A percentile compares a stretch with the other conserved stretches of the same genome.
These are phyloP conservation scores for Termitomyces sp. DNA, from an alignment of 768 basidiomycete species.

Conservation along the genomic window DNA sequence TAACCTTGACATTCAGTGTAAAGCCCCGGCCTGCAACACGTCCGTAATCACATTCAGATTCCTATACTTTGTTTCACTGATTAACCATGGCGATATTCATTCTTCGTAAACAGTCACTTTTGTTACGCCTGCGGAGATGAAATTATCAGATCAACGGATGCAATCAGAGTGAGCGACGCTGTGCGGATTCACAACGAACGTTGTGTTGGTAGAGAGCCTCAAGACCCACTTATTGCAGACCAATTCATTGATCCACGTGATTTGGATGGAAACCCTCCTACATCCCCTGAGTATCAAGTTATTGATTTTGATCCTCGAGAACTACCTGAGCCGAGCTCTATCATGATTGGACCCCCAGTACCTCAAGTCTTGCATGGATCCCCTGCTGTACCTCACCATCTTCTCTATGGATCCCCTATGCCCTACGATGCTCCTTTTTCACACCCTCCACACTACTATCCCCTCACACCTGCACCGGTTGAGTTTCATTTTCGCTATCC, in stretches of 20 bases:
- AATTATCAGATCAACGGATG: slow-evolving; percentile 28
- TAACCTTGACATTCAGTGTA: slow-evolving; percentile 29
- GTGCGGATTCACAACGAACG: not conserved
- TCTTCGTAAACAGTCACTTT: slow-evolving; percentile 32
- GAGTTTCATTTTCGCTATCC: not conserved
- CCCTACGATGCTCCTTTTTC: not conserved
- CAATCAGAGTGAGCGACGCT: not conserved
- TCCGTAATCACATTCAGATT: slow-evolving; percentile 13
- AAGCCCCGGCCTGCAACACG: slow-evolving; percentile 54
- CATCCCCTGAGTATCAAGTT: not conserved
- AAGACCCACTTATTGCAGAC: not conserved
- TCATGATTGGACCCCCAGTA: not conserved
- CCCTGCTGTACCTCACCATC: not conserved
- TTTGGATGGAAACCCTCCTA: not conserved
- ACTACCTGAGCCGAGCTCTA: not conserved
- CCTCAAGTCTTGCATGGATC: not conserved
- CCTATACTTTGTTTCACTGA: not conserved
- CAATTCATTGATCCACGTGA: not conserved
- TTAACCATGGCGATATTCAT: not conserved
- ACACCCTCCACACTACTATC: not conserved
- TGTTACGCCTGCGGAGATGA: slow-evolving; percentile 46
- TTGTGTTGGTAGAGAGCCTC: not conserved
- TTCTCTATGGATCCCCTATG: not conserved
- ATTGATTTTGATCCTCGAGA: too few relatives aligned
- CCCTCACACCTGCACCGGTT: not conserved